Base-by-base conservation (phyloP, 2,329 filamentous ascomycete species). In the Colletotrichum camelliae region DNA sequence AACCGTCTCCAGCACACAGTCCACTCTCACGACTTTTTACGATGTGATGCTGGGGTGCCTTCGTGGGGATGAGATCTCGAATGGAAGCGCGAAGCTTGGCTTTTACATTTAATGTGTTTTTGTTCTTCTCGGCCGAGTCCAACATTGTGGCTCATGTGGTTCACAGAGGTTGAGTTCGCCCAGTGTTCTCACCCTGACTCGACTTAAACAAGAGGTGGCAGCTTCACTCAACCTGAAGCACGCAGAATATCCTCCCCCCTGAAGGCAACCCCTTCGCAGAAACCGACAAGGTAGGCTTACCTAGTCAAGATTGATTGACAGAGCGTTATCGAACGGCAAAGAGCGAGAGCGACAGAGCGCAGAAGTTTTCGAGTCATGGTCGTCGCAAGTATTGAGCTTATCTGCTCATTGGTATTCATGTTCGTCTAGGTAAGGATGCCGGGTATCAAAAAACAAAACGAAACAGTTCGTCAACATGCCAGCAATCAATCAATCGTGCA, bases 191-290 rank as follows among this genome's bases (percentile, higher is more conserved):
- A 35, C 2, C 37, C 72, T 75, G 68, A 72, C 68, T 67, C 72
- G 35, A 39, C 16, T 60, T 29, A 37, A 52, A 35, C 70, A n/a
- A 29, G 24, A 65, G 27, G 65, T 48, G 31, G 70, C 21, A 35
- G 70, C 70, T 35, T 65, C 70, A 74, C 64, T 74, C 43, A 69
- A 74, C 31, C 33, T 74, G 65, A 76, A 39, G 64, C 70, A 76
- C 39, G 33, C 65, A 64, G 9, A 43, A 69, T 43, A 29, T 16
- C n/a, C 9, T 10, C 43, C 37, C 37, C 67, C 73, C 57, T 75
- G 69, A 57, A 31, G 27, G 43, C 55, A 21, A 39, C 65, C 62
- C 55, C 21, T 13, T 52, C 10, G 10, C 18, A 35, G 57, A 27
- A 61, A 18, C 18, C 39, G 48, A 35, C 57, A 35, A 37, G 61